Evolutionary conservation across 345 rosid genomes (phyloP), one percentile per base, ranked within the genome.

Genomic region (Syzygium grande): DNA sequence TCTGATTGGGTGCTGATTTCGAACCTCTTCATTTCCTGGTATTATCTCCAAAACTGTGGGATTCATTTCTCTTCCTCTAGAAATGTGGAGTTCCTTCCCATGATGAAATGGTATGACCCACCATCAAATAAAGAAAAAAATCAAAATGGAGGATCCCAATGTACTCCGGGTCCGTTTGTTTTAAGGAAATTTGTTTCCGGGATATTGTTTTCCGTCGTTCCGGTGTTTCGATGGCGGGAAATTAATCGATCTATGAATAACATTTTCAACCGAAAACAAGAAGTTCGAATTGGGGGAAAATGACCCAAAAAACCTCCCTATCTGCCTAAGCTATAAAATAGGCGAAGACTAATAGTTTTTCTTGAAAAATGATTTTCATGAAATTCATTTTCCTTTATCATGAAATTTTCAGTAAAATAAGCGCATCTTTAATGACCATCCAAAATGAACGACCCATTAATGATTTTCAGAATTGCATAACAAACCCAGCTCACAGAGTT

Each of bases 261-360:
- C 12, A 6, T 3, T n/a, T 61, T n/a, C 15, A 0, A 61, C 4
- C 0, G 0, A 58, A 58, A 25, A 58, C 63, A 11, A 0, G 0
- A 1, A 23, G 61, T 12, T 56, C 3, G 9, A 8, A 56, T 0
- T 0, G 0, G 27, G 11, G 29, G 29, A 2, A 58, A 58, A 25
- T 6, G 1, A 11, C 61, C n/a, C 0, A 43, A 43, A 43, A 5
- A 43, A 4, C 46, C 46, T 43, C 46, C 46, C 46, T 6, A 5
- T 6, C 46, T 5, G 46, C 29, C 65, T 58, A 11, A 25, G 11
- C 0, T 2, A 58, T 0, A 25, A 58, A 58, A 58, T 25, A 25
- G 5, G 7, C 25, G 65, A 25, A 25, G 5, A 58, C 0, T 4
- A 11, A 4, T 2, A 0, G 0, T 25, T 25, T 58, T 58, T 25